These are phyloP conservation scores for Fusarium foetens DNA, from an alignment of 2,329 filamentous ascomycete genomes.

Conservation along the genomic window DNA sequence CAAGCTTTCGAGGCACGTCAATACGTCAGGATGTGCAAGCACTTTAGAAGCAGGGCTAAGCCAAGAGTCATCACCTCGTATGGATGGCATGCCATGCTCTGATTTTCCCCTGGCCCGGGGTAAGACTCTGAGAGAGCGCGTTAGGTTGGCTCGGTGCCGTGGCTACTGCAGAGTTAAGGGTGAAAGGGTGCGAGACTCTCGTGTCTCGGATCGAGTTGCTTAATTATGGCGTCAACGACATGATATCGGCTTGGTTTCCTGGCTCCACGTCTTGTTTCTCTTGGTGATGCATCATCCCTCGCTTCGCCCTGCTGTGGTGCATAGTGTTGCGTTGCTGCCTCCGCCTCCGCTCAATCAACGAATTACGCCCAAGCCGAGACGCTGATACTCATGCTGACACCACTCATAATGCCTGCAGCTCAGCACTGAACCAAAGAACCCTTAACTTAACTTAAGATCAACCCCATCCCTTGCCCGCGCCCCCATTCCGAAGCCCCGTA, in stretches of 20 bases:
- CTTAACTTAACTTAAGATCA: slow-evolving; percentile 15
- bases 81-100: neutral
- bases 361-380: slow-evolving; percentile 27
- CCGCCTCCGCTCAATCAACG: slow-evolving; percentile 19
- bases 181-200: slow-evolving; percentile 36
- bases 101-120: slow-evolving; percentile 17
- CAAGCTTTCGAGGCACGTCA: slow-evolving; percentile 7
- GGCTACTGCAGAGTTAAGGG: slow-evolving; percentile 31
- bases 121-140: slow-evolving; percentile 11
- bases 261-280: slow-evolving; percentile 22
- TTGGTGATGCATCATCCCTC: slow-evolving; percentile 37
- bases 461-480: slow-evolving; percentile 31
- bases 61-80: slow-evolving; percentile 16
- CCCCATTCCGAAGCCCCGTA: slow-evolving; percentile 40
- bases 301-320: slow-evolving; percentile 31
- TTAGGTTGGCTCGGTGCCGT: slow-evolving; percentile 19
- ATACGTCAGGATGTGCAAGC: slow-evolving; percentile 39
- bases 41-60: slow-evolving; percentile 33
- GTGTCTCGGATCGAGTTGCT: slow-evolving; percentile 34
- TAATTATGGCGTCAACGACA: slow-evolving; percentile 31
- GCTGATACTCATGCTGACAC: slow-evolving; percentile 25
- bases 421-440: slow-evolving; percentile 19
- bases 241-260: slow-evolving; percentile 12
- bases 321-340: slow-evolving; percentile 32
- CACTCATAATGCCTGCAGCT: slow-evolving; percentile 24